A percentile compares a stretch with the other conserved stretches of the same genome.
phyloP scores from a whole-genome alignment of 2,329 filamentous ascomycete species.

The Chaetomiaceae sp. region DNA sequence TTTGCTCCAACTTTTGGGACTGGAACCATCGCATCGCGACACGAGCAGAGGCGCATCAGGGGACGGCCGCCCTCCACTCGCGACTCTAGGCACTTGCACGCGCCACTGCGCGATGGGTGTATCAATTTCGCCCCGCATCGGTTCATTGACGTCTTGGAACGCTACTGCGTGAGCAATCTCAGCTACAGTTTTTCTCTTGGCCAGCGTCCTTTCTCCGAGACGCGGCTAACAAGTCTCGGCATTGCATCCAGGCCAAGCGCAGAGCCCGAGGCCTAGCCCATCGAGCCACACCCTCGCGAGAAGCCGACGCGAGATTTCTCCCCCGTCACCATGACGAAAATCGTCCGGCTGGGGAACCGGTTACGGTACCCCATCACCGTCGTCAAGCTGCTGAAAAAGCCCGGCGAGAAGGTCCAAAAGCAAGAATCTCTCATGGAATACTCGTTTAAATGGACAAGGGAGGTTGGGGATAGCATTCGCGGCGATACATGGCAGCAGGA shows the following conservation, averaged over 20 bases:
- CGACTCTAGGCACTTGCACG: too few species aligned
- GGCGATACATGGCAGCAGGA: conserved; percentile 61
- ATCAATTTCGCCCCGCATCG: conserved; percentile 7
- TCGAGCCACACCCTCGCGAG: background rate
- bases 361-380: conserved; percentile 80
- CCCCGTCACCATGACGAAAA: conserved; percentile 24
- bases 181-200: background rate
- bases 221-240: conserved; percentile 4
- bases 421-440: conserved; percentile 80
- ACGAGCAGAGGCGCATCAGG: too few species aligned
- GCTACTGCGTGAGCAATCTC: conserved; percentile 15
- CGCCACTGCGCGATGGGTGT: conserved; percentile 27
- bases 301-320: background rate
- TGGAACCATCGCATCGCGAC: conserved; percentile 3
- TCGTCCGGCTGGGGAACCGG: conserved; percentile 26
- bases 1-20: background rate
- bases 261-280: background rate
- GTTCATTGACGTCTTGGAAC: conserved; percentile 13
- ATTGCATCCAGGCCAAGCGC: background rate
- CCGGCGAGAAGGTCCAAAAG: conserved; percentile 70
- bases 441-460: conserved; percentile 74
- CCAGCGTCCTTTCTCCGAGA: background rate
- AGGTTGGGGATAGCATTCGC: conserved; percentile 62
- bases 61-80: too few species aligned
- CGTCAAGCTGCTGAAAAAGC: conserved; percentile 72